Percentiles rank a stretch among this genome's conserved stretches.
Evolutionary conservation across 2,329 filamentous ascomycete species (phyloP).

Genomic region (Didymella keratinophila): DNA sequence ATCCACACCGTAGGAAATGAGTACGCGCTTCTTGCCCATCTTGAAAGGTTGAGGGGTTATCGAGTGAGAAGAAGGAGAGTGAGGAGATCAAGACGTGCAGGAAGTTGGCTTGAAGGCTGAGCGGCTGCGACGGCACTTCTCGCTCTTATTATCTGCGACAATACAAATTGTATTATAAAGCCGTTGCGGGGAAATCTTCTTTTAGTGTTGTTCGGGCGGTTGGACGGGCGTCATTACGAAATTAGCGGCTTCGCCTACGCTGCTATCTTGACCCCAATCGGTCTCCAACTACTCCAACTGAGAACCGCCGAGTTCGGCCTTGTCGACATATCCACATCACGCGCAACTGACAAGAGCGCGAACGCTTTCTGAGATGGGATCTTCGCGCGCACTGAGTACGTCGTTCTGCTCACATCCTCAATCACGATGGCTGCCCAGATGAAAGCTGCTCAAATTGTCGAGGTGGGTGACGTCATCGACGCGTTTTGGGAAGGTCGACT

Average conservation of each 20-base stretch:
- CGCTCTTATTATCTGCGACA: slow-evolving; percentile 13
- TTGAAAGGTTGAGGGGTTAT: not conserved
- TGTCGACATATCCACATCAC: not conserved
- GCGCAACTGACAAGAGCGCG: not conserved
- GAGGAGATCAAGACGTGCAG: not conserved
- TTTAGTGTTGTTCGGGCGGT: slow-evolving; percentile 16
- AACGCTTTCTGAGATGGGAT: not conserved
- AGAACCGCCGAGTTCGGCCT: slow-evolving; percentile 5
- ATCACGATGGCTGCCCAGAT: slow-evolving; percentile 21
- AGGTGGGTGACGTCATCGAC: slow-evolving; percentile 26
- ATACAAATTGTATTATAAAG: slow-evolving; percentile 2
- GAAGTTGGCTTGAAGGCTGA: not conserved
- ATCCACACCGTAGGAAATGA: slow-evolving; percentile 73
- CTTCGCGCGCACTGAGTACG: not conserved
- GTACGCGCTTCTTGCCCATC: slow-evolving; percentile 61
- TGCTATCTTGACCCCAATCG: slow-evolving; percentile 8
- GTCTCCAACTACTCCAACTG: slow-evolving; percentile 2
- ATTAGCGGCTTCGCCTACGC: not conserved
- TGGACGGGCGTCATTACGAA: slow-evolving; percentile 13
- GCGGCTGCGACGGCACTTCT: not conserved
- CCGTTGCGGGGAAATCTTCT: slow-evolving; percentile 24
- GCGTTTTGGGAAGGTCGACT: not conserved
- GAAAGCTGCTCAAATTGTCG: slow-evolving; percentile 31
- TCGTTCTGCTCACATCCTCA: not conserved
- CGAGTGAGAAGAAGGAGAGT: not conserved